These are phyloP conservation scores for Pistacia atlantica DNA, from an alignment of 345 rosid genomes.

Conservation along the genomic window DNA sequence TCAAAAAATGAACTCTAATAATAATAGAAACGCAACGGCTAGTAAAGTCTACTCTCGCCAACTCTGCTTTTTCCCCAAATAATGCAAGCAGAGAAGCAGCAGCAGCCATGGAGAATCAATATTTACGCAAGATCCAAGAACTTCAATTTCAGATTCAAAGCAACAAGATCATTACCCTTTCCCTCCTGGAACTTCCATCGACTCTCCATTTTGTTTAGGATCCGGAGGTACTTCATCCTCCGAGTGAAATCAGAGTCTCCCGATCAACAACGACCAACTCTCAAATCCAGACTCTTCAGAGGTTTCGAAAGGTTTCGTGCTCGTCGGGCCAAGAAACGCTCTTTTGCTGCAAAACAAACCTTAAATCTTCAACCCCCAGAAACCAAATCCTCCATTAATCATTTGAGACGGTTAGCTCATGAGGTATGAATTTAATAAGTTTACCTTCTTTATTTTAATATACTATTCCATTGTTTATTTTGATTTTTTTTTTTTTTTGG, in stretches of 20 bases:
- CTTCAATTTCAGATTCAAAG: constrained; percentile 34
- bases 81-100: constrained; percentile 32
- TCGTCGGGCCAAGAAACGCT: constrained; percentile 3
- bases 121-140: constrained; percentile 29
- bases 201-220: constrained; percentile 32
- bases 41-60: neutral
- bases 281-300: constrained; percentile 26
- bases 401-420: neutral
- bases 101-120: constrained; percentile 30
- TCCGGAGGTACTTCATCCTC: constrained; percentile 31
- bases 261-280: neutral
- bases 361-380: constrained; percentile 18
- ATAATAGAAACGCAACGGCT: neutral
- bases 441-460: neutral
- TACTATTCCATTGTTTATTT: neutral
- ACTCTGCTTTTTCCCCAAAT: too few relatives aligned
- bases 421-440: neutral
- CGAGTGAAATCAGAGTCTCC: constrained; percentile 27
- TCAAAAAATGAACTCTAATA: neutral
- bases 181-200: constrained; percentile 23
- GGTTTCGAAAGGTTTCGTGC: constrained; percentile 12
- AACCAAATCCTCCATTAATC: constrained; percentile 5
- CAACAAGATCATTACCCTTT: constrained; percentile 15
- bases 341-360: neutral
- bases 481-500: neutral